Evolutionary conservation across 2,329 filamentous ascomycete species (phyloP), one percentile per base, ranked within the genome.

Genomic region (Dactylellina haptotyla): DNA sequence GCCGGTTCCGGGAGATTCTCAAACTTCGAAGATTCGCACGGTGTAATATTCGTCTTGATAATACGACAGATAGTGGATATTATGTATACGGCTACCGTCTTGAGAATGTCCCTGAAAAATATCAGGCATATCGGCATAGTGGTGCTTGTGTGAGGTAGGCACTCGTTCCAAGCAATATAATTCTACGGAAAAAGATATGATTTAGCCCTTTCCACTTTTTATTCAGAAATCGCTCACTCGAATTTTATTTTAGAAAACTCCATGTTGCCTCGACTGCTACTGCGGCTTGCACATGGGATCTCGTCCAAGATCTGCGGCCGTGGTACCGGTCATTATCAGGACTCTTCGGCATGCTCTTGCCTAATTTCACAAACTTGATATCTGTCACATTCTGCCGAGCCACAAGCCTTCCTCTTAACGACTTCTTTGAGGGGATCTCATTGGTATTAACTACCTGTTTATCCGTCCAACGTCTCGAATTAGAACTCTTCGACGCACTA

Each of bases 1-100:
- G 51, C 2, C 51, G 62, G n/a, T 66, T 66, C n/a, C 62, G 50
- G 8, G 50, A 54, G 16, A 54, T 54, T 20, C 18, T 54, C 2
- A 54, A 39, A 16, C n/a, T 54, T 39, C 50, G 50, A 9, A 30
- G 50, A 12, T 54, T 54, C 16, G 50, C 50, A 12, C 37, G 25
- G 39, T 54, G 50, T n/a, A 54, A 16, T 23, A 39, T 54, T 10
- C 28, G 50, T 4, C 16, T 54, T 14, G 50, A 54, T n/a, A 54
- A 54, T 54, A 54, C 50, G n/a, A 30, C 50, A 10, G 18, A 54
- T 18, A 54, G 50, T 20, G 50, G 50, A 14, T 54, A 54, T 25
- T 54, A 54, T 9, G 50, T 54, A 2, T 54, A 54, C 18, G 32
- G 50, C 30, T 54, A 54, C 30, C 28, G 50, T 30, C n/a, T 39